These are phyloP conservation scores for Quercus berberidifolia DNA, from an alignment of 306 rosid species.

Conservation along the genomic window DNA sequence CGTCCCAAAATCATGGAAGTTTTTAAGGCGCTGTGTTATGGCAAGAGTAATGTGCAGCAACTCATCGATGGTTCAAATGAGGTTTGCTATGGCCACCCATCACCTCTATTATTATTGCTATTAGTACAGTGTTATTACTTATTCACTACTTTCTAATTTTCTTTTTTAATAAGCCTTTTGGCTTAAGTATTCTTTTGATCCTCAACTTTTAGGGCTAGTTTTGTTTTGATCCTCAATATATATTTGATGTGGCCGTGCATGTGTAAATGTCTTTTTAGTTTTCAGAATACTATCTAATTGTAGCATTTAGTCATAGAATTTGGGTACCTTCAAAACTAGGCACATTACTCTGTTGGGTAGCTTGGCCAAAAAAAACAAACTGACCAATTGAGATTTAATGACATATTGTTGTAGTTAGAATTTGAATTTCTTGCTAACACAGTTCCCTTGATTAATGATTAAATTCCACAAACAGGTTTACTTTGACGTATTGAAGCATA, in stretches of 20 bases:
- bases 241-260: too few species aligned
- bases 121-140: too few species aligned
- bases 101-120: neutral
- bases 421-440: neutral
- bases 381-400: neutral
- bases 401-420: neutral
- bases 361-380: neutral
- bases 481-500: constrained; percentile 1
- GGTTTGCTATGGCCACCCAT: constrained; percentile 1
- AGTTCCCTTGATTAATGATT: too few species aligned
- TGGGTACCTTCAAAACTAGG: neutral
- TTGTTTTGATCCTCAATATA: too few species aligned
- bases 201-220: too few species aligned
- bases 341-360: neutral
- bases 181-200: too few species aligned
- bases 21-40: constrained; percentile 21
- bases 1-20: constrained; percentile 19
- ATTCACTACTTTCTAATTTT: too few species aligned
- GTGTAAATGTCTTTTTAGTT: too few species aligned
- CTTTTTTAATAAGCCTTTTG: too few species aligned
- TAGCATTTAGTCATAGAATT: too few species aligned
- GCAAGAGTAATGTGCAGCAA: neutral
- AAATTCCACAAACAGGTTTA: neutral
- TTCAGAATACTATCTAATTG: too few species aligned
- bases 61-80: constrained; percentile 1